Conservation (phyloP, 495 filamentous ascomycete species). For the Penicillium waksmanii region DNA sequence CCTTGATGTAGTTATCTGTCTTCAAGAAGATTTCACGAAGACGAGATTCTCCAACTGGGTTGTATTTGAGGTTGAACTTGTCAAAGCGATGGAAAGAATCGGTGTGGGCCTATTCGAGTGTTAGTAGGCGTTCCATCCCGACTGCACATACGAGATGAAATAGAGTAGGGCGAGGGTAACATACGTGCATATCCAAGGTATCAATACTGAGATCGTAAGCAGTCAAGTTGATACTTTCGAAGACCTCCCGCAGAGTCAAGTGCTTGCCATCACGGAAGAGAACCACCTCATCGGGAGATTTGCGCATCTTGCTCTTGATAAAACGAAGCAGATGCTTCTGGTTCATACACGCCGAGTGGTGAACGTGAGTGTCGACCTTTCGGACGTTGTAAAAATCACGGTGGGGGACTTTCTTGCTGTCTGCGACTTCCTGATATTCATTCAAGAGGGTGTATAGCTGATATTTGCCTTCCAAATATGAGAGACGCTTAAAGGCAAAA, state of each 20-base stretch:
- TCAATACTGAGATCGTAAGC: slow-evolving; percentile 98
- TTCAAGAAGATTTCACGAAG: slow-evolving; percentile 96
- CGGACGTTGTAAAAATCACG: slow-evolving; percentile 98
- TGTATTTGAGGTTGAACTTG: slow-evolving; percentile 99
- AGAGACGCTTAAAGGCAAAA: slow-evolving; percentile 90
- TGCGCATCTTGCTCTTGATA: slow-evolving; percentile 99
- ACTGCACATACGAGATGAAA: not conserved
- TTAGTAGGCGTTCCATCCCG: not conserved
- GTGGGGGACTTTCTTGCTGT: slow-evolving; percentile 96
- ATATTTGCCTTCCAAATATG: slow-evolving; percentile 95
- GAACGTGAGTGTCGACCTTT: slow-evolving; percentile 98
- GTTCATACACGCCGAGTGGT: slow-evolving; percentile 99
- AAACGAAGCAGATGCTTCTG: slow-evolving; percentile 97
- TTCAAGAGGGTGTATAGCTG: slow-evolving; percentile 91
- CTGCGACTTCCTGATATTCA: slow-evolving; percentile 96
- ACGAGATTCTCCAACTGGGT: slow-evolving; percentile 93
- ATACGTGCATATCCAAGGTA: slow-evolving; percentile 96
- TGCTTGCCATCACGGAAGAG: slow-evolving; percentile 91
- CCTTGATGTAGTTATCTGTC: slow-evolving; percentile 96
- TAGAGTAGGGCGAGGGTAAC: not conserved
- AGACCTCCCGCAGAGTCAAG: slow-evolving; percentile 88
- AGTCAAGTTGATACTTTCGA: slow-evolving; percentile 94
- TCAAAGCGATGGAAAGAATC: slow-evolving; percentile 99
- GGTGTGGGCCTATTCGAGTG: slow-evolving; percentile 69
- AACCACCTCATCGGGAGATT: slow-evolving; percentile 90